Evolutionary conservation across 805 yeast genomes (phyloP), one percentile per base, ranked within the genome.

Genomic region (Clavispora vitiphila): DNA sequence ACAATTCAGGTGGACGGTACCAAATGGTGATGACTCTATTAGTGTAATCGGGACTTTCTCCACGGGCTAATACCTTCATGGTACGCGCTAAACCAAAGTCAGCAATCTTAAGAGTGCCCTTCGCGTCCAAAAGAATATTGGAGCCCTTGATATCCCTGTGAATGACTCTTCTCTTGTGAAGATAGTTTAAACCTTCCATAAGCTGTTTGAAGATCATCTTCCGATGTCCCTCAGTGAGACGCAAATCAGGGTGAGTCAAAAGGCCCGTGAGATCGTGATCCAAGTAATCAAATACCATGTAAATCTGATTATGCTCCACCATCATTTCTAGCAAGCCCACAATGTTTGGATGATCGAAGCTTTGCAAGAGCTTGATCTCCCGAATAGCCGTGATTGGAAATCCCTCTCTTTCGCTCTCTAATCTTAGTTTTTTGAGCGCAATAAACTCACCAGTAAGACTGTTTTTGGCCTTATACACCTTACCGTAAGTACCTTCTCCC

Each of bases 401-500:
- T 0, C 98, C 97, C 57, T 93, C 99, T 37, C 88, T 72, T 59
- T 91, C 98, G 7, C 80, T 65, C 57, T 93, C 97, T 54, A 93
- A 72, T 46, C 97, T 65, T 35, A 93, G 69, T 50, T 83, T 76
- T 59, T 93, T 93, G 56, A 93, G 68, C 1, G 99, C 99, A n/a
- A 89, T 93, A 49, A 75, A 66, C 43, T 77, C 80, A 2, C 77
- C 73, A 0, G 96, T 86, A 5, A 77, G 67, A 12, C 65, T 64
- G 58, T 93, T 89, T 37, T 69, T 71, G 0, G 96, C 96, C 57
- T 89, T 88, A 67, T 85, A 89, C 16, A 93, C 99, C 59, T 87
- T 89, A 15, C 99, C 99, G 61, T 93, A 93, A 0, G 98, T 93
- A 8, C 99, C 99, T 64, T 93, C 98, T n/a, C 99, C 99, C 5